These are phyloP conservation scores for Plectranthus barbatus DNA, from an alignment of 257 asterid genomes.

Conservation along the genomic window DNA sequence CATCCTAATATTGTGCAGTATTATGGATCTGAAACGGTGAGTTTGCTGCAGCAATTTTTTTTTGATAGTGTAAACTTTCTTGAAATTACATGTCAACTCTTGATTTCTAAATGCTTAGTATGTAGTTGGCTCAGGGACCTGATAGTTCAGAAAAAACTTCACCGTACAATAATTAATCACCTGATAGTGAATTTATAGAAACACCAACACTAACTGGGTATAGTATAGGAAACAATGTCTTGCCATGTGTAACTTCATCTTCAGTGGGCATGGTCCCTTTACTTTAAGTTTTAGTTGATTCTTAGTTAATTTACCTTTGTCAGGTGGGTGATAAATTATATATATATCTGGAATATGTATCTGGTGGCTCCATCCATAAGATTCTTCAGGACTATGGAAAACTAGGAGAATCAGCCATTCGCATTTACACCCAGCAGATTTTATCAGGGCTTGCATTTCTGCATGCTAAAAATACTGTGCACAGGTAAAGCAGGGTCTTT, in stretches of 20 bases:
- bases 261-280: constrained; percentile 2
- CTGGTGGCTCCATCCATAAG: constrained; percentile 96
- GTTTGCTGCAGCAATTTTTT: constrained; percentile 14
- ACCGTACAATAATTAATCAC: background rate
- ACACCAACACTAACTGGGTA: background rate
- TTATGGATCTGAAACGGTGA: constrained; percentile 88
- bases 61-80: background rate
- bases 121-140: too few species aligned
- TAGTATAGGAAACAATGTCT: background rate
- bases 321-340: constrained; percentile 87
- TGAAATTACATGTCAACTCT: background rate
- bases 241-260: background rate
- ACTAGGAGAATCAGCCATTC: constrained; percentile 86
- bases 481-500: constrained; percentile 44
- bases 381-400: constrained; percentile 89
- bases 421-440: constrained; percentile 93
- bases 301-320: constrained; percentile 15
- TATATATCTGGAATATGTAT: constrained; percentile 87
- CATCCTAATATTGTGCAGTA: constrained; percentile 96
- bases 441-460: constrained; percentile 89
- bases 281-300: constrained; percentile 5
- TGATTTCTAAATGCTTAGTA: constrained; percentile 4
- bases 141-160: too few species aligned
- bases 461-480: constrained; percentile 83
- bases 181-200: constrained; percentile 6